phyloP scores from a whole-genome alignment of 148 eudicot species.

The Rhododendron henanense region DNA sequence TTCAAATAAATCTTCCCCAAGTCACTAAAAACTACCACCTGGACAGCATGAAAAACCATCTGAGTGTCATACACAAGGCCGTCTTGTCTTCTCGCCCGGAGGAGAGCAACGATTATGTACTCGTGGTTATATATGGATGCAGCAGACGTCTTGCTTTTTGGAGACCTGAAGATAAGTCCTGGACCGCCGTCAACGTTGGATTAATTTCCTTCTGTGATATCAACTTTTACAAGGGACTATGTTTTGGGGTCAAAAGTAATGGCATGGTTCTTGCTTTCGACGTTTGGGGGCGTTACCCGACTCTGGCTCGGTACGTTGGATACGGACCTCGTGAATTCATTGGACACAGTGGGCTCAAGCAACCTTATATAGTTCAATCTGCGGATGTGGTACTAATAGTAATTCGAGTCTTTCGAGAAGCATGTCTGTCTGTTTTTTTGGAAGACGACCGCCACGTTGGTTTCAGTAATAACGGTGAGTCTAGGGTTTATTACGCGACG shows the following conservation, averaged over 20 bases:
- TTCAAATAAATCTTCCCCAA: background rate
- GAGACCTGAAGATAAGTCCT: background rate
- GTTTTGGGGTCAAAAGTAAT: background rate
- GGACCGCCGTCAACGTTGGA: background rate
- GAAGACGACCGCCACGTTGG: background rate
- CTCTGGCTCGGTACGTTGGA: background rate
- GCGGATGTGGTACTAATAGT: background rate
- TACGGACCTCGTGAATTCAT: background rate
- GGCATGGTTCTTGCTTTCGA: background rate
- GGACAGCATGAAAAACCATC: background rate
- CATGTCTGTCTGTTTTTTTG: background rate
- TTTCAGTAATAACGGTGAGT: background rate
- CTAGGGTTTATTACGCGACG: background rate
- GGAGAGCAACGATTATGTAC: background rate
- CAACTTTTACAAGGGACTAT: background rate
- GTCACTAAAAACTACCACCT: background rate
- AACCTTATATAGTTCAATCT: background rate
- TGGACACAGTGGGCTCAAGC: background rate
- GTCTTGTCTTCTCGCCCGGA: constrained; percentile 11
- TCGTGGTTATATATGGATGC: background rate
- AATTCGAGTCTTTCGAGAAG: background rate
- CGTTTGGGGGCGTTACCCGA: background rate
- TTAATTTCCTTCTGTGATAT: background rate
- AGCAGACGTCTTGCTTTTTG: background rate
- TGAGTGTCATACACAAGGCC: background rate